Percentiles rank a stretch among this genome's conserved stretches.
Conservation (phyloP, 495 filamentous ascomycete genomes). For the Aspergillus mulundensis region DNA sequence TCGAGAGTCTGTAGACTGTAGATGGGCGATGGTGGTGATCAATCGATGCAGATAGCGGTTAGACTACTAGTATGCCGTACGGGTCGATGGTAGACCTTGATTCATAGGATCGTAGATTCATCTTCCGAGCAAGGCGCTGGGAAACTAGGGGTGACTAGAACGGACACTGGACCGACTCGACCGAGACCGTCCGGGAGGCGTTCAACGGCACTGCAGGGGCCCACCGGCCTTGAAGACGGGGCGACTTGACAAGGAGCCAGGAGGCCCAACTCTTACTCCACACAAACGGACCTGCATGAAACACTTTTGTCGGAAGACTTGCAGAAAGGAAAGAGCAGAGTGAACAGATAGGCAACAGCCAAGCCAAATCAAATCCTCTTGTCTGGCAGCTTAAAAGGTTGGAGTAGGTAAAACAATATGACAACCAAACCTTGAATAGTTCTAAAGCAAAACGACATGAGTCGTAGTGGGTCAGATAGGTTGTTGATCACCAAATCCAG, state of each 20-base stretch:
- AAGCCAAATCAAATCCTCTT: neutral
- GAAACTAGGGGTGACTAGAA: constrained; percentile 11
- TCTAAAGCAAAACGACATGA: neutral
- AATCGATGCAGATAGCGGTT: neutral
- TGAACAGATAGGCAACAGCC: too few relatives aligned
- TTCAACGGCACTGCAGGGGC: constrained; percentile 11
- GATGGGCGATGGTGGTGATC: neutral
- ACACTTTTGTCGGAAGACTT: constrained; percentile 15
- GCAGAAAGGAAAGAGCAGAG: neutral
- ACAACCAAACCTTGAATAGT: neutral
- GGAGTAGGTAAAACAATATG: neutral
- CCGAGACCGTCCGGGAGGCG: constrained; percentile 19
- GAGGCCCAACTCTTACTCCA: constrained; percentile 17
- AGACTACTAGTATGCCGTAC: neutral
- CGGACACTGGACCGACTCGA: constrained; percentile 20
- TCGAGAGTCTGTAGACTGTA: neutral
- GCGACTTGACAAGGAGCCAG: neutral
- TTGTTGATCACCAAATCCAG: neutral
- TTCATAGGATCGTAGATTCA: neutral
- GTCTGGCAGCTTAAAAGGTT: neutral
- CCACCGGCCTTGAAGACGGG: neutral
- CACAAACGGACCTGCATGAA: constrained; percentile 23
- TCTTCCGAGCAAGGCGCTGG: constrained; percentile 9
- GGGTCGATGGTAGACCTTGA: neutral
- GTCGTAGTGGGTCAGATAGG: neutral